Percentiles rank a stretch among this genome's conserved stretches.
phyloP scores from a whole-genome alignment of 495 filamentous ascomycete genomes.

The Penicillium lividum region DNA sequence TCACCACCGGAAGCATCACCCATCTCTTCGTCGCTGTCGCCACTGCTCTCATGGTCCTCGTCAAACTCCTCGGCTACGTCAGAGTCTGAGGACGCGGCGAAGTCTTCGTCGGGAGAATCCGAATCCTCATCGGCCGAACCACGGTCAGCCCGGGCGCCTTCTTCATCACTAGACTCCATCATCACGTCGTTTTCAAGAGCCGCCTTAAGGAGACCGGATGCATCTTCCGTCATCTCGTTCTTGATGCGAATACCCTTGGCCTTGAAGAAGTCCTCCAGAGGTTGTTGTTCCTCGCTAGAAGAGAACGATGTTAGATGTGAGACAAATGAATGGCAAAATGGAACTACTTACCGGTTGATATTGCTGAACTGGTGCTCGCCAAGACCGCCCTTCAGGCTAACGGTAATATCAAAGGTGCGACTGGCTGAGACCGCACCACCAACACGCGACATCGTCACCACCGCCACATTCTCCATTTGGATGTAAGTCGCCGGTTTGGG shows the following conservation, averaged over 20 bases:
- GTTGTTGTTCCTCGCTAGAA: conserved; percentile 83
- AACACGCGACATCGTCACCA: conserved; percentile 93
- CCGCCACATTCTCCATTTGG: conserved; percentile 82
- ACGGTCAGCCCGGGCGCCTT: conserved; percentile 67
- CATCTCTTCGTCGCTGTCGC: conserved; percentile 66
- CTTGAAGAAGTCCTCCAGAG: conserved; percentile 94
- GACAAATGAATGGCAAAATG: background rate
- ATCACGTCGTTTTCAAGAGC: conserved; percentile 77
- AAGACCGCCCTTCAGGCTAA: conserved; percentile 74
- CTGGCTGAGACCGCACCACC: conserved; percentile 91
- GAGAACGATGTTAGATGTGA: background rate
- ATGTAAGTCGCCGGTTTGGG: conserved; percentile 98
- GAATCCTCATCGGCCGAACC: conserved; percentile 95
- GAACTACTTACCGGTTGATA: conserved; percentile 74
- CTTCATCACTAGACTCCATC: conserved; percentile 82
- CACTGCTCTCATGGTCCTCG: conserved; percentile 82
- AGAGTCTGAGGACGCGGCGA: conserved; percentile 84
- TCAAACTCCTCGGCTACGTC: conserved; percentile 98
- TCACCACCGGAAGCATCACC: conserved; percentile 56
- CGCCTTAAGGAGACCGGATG: conserved; percentile 40
- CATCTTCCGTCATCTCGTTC: conserved; percentile 85
- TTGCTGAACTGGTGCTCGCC: conserved; percentile 96
- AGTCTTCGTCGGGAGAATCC: conserved; percentile 94
- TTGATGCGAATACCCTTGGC: conserved; percentile 90
- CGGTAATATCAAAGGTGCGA: conserved; percentile 94